Conservation (phyloP, 208 protist genomes). For the Acanthamoeba healyi region DNA sequence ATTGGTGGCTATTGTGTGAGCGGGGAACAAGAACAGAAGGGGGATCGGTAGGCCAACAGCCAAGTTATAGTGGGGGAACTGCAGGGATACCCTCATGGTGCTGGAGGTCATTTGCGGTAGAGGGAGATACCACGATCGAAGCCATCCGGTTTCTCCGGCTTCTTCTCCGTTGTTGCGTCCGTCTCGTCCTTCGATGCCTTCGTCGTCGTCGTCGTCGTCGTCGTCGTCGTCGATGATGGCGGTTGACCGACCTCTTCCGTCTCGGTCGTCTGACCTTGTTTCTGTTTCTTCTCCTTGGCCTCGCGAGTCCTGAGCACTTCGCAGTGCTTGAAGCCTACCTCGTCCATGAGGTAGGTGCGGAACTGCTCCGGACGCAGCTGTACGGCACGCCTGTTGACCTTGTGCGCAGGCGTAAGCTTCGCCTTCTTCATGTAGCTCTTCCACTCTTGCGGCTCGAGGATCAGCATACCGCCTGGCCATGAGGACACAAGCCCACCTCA, state of each 20-base stretch:
- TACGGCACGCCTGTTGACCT: conserved; percentile 16
- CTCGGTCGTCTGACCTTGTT: not conserved
- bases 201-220: not conserved
- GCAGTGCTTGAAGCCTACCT: conserved; percentile 62
- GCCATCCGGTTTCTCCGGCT: not conserved
- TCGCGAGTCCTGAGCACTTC: not conserved
- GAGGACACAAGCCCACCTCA: no score
- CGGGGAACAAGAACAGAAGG: no score
- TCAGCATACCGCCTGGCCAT: conserved; percentile 79
- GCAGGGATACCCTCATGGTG: no score
- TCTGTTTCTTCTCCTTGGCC: not conserved
- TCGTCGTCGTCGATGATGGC: not conserved
- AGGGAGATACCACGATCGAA: not conserved
- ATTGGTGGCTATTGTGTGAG: no score
- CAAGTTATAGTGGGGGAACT: no score
- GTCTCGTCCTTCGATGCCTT: not conserved
- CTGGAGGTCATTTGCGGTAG: not conserved
- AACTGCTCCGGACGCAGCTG: conserved; percentile 75
- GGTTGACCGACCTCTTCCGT: not conserved
- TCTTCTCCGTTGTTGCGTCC: not conserved
- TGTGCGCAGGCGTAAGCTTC: conserved; percentile 24
- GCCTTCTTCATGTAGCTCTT: conserved; percentile 82
- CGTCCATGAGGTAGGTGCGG: conserved; percentile 68
- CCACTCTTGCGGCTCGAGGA: conserved; percentile 87
- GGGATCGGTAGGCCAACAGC: no score